Base-by-base conservation (phyloP, 129 eudicot genomes). In the Chrysanthemum seticuspe region DNA sequence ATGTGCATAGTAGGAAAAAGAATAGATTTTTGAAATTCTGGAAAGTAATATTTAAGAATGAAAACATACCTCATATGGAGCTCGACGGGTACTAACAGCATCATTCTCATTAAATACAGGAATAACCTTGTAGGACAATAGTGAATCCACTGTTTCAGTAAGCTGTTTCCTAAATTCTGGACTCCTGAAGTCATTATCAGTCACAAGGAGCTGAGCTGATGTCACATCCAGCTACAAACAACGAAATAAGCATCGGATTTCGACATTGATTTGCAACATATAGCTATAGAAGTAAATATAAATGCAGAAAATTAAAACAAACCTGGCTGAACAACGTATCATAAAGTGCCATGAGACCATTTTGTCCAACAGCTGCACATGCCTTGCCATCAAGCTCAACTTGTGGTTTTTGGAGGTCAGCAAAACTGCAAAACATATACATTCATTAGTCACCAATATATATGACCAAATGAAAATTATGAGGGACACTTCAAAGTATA, bases 341-440 rank as follows among this genome's bases (percentile, higher is more conserved):
- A 75, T 93, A 93, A 14, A 93, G 87, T 71, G 98, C 98, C 98
- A 93, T 89, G 73, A 92, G 98, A 84, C 96, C 96, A 76, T 87
- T 92, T 83, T 92, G 96, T 27, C 98, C 98, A 78, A 92, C 96
- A 45, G 98, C 98, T 40, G 98, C 98, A 82, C 98, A 92, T 25
- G 98, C 95, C 83, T 92, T 92, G 14, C 98, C 98, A 67, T 89
- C 96, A 76, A 89, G 95, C 84, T 92, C 98, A 53, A 77, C 80
- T 80, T 92, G 96, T 50, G 98, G 98, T 62, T 89, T 92, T 65
- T 89, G 98, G 70, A 92, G 98, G 80, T 92, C 98, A 16, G 95
- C 96, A 67, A 92, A 92, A 71, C 98, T 92, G 75, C 81, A 81
- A 73, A 44, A 59, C 3, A 60, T 65, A 45, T 84, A 73, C 44